phyloP scores from a whole-genome alignment of 148 eudicot genomes.

The Vaccinium vitisidaea region DNA sequence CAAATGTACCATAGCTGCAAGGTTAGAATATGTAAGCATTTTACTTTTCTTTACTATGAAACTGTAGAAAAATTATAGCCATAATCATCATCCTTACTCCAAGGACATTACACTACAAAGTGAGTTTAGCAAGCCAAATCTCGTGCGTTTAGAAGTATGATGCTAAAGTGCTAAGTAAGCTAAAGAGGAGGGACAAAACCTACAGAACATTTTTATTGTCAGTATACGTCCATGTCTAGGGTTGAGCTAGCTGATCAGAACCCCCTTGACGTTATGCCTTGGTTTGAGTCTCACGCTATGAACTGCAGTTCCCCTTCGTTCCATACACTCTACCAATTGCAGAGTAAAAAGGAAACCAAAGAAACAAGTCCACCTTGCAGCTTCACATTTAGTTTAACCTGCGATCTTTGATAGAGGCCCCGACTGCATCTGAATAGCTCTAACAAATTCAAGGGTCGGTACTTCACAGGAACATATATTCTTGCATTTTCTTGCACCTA shows the following conservation, averaged over 20 bases:
- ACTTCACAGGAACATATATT: neutral
- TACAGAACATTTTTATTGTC: neutral
- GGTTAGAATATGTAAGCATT: neutral
- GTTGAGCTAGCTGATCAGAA: neutral
- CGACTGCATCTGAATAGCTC: neutral
- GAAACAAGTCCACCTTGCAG: neutral
- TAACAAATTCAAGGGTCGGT: neutral
- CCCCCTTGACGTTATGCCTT: neutral
- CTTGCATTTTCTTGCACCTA: neutral
- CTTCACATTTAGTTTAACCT: neutral
- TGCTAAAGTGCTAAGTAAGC: neutral
- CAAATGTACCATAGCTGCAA: conserved; percentile 94
- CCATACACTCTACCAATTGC: neutral
- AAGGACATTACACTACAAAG: neutral
- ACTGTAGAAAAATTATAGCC: neutral
- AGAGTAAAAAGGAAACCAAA: neutral
- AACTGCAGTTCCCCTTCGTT: neutral
- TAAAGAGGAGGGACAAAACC: neutral
- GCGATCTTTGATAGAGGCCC: neutral
- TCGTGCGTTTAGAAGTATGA: neutral
- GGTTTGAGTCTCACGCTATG: neutral
- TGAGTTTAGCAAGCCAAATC: neutral
- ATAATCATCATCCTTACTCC: neutral
- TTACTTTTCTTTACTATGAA: neutral
- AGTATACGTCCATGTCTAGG: neutral